phyloP scores from a whole-genome alignment of 805 yeast species.

The Candida arabinofermentans region DNA sequence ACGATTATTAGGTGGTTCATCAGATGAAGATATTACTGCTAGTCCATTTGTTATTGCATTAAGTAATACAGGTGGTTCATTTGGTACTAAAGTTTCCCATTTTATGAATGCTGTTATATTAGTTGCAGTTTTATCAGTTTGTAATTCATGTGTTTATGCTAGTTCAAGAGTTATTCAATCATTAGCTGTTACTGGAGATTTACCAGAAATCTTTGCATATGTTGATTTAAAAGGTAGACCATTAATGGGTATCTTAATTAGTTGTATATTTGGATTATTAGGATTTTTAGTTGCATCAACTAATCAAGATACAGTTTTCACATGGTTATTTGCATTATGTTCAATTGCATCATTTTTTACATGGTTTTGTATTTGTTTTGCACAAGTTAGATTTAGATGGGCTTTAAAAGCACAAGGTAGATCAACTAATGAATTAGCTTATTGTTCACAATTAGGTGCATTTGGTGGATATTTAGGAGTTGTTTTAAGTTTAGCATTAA shows the following conservation, averaged over 20 bases:
- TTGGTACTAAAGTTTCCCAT: slow-evolving; percentile 48
- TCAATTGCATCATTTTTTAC: slow-evolving; percentile 60
- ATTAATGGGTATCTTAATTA: slow-evolving; percentile 47
- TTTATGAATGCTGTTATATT: slow-evolving; percentile 62
- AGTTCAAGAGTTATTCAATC: slow-evolving; percentile 64
- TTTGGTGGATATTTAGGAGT: slow-evolving; percentile 36
- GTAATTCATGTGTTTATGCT: slow-evolving; percentile 68
- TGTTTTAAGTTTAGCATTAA: slow-evolving; percentile 27
- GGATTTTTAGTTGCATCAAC: slow-evolving; percentile 55
- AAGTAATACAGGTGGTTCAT: slow-evolving; percentile 58
- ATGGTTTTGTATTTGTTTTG: slow-evolving; percentile 57
- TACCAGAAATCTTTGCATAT: slow-evolving; percentile 55
- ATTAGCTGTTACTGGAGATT: slow-evolving; percentile 58
- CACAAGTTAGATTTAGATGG: slow-evolving; percentile 53
- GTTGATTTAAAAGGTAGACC: slow-evolving; percentile 70
- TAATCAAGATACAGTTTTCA: slow-evolving; percentile 51
- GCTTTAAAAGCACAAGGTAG: slow-evolving; percentile 22
- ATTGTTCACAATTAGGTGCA: slow-evolving; percentile 32
- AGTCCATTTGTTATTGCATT: slow-evolving; percentile 80
- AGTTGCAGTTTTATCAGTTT: slow-evolving; percentile 65
- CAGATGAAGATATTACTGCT: slow-evolving; percentile 53
- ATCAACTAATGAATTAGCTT: slow-evolving; percentile 29
- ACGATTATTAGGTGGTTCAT: slow-evolving; percentile 44
- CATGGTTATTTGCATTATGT: slow-evolving; percentile 63
- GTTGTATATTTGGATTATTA: slow-evolving; percentile 51